Conservation (phyloP, 345 rosid genomes). For the Salix caprea region DNA sequence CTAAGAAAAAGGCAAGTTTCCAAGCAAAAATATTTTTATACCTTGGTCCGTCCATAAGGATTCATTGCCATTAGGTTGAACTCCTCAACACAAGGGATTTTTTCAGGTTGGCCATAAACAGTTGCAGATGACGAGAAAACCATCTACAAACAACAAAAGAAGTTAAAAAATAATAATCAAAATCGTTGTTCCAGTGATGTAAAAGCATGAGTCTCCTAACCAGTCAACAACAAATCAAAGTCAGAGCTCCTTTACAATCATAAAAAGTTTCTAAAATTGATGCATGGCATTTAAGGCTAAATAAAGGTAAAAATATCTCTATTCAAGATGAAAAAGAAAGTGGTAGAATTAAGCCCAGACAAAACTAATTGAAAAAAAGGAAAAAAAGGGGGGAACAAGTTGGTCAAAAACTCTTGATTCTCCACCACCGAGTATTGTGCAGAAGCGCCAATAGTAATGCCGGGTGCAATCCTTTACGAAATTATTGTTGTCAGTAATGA, state of each 20-base stretch:
- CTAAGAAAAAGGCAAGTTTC: background rate
- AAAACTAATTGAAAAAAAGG: no score
- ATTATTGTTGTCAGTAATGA: background rate
- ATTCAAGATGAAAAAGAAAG: background rate
- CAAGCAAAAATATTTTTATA: slow-evolving; percentile 10
- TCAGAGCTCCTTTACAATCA: background rate
- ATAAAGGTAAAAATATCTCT: background rate
- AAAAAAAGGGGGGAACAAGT: no score
- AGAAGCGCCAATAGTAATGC: background rate
- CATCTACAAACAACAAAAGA: slow-evolving; percentile 37
- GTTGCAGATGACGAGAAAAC: slow-evolving; percentile 98
- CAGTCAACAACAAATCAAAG: background rate
- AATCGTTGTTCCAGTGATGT: background rate
- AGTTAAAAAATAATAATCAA: background rate
- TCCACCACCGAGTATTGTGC: background rate
- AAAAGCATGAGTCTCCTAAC: background rate
- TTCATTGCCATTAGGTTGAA: slow-evolving; percentile 72
- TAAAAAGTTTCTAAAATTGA: background rate
- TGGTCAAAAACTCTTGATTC: no score
- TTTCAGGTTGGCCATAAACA: slow-evolving; percentile 91
- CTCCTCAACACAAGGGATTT: slow-evolving; percentile 77
- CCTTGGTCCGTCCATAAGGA: slow-evolving; percentile 97
- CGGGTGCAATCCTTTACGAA: background rate
- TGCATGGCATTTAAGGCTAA: background rate
- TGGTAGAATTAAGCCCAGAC: background rate